Evolutionary conservation across 2,329 filamentous ascomycete species (phyloP).

Genomic region (Fusarium humuli): DNA sequence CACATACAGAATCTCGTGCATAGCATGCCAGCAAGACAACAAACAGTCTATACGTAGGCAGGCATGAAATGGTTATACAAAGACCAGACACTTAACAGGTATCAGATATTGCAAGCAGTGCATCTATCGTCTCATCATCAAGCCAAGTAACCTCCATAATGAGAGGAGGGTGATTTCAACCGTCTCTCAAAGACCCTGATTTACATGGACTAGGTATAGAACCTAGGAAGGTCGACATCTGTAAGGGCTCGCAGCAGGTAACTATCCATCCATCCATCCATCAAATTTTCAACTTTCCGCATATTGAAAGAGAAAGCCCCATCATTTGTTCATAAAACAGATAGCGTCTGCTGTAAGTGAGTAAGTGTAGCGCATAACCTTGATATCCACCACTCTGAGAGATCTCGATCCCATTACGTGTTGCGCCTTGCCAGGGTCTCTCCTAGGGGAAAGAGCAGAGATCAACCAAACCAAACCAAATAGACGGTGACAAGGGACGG

Average conservation of each 20-base stretch:
- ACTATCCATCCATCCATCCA: background rate
- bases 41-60: background rate
- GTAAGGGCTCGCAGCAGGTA: background rate
- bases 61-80: background rate
- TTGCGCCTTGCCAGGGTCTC: constrained; percentile 18
- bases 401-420: constrained; percentile 35
- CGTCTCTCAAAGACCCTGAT: constrained; percentile 22
- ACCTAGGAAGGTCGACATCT: background rate
- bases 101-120: background rate
- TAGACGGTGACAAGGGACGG: constrained; percentile 25
- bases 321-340: constrained; percentile 2
- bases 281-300: constrained; percentile 28
- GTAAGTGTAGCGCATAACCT: constrained; percentile 23
- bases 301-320: constrained; percentile 25
- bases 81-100: background rate
- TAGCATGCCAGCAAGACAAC: background rate
- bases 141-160: background rate
- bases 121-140: background rate
- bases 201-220: constrained; percentile 4
- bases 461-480: background rate
- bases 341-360: background rate
- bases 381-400: constrained; percentile 23
- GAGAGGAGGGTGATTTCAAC: background rate
- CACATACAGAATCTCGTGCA: background rate
- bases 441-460: constrained; percentile 6